Evolutionary conservation across 495 filamentous ascomycete genomes (phyloP).

Genomic region (Amniculicola lignicola): DNA sequence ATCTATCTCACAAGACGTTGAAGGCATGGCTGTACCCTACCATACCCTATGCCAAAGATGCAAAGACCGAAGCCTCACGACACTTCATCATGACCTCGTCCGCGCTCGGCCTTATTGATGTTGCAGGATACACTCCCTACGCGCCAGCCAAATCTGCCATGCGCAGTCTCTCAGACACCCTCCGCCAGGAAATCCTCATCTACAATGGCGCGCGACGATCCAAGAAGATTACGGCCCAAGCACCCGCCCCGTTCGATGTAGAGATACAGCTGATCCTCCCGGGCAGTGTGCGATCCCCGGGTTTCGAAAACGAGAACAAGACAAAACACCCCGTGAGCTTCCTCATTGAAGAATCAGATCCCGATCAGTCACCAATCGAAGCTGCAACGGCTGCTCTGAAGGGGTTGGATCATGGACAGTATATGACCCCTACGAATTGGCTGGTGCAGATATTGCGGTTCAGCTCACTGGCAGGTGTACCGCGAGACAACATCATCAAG

Average conservation of each 20-base stretch:
- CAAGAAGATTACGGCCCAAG: constrained; percentile 38
- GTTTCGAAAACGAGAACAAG: constrained; percentile 72
- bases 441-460: constrained; percentile 67
- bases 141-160: constrained; percentile 82
- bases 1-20: constrained; percentile 74
- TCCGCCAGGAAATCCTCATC: constrained; percentile 78
- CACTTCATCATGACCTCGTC: constrained; percentile 90
- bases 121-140: constrained; percentile 85
- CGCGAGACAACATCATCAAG: constrained; percentile 56
- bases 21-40: constrained; percentile 56
- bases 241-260: constrained; percentile 54
- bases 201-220: constrained; percentile 65
- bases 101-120: constrained; percentile 66
- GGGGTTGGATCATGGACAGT: constrained; percentile 76
- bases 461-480: constrained; percentile 53
- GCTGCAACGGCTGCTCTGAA: constrained; percentile 68
- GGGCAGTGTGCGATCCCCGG: constrained; percentile 73
- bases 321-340: constrained; percentile 79
- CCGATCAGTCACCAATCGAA: constrained; percentile 69
- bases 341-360: constrained; percentile 77
- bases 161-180: constrained; percentile 73
- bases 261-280: constrained; percentile 82
- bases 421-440: constrained; percentile 69
- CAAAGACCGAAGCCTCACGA: constrained; percentile 45
- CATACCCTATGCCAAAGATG: constrained; percentile 34